phyloP scores from a whole-genome alignment of 148 eudicot genomes.

The Hydrangea macrophylla region DNA sequence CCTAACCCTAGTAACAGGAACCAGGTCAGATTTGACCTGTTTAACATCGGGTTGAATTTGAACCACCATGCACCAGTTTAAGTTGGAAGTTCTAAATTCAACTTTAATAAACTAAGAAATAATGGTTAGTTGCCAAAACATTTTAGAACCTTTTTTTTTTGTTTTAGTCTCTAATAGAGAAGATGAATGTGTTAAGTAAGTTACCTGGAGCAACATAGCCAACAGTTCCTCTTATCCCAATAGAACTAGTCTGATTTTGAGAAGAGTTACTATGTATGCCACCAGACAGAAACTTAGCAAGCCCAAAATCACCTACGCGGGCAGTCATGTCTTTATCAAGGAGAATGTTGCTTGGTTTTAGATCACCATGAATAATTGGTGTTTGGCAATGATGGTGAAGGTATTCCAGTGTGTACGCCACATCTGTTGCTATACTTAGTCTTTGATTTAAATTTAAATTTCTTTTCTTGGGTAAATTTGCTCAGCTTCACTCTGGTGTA shows the following conservation, averaged over 20 bases:
- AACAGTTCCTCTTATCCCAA: too few relatives aligned
- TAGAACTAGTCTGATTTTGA: slow-evolving; percentile 6
- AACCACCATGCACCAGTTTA: too few relatives aligned
- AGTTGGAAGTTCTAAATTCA: background rate
- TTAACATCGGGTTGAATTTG: too few relatives aligned
- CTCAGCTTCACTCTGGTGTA: background rate
- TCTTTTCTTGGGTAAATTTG: background rate
- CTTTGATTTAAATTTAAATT: slow-evolving; percentile 11
- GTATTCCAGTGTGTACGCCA: slow-evolving; percentile 13
- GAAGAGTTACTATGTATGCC: background rate
- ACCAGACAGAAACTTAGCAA: slow-evolving; percentile 1
- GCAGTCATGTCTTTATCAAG: slow-evolving; percentile 11
- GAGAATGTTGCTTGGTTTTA: too few relatives aligned
- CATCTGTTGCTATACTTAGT: slow-evolving; percentile 2
- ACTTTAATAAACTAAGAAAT: too few relatives aligned
- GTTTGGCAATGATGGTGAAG: slow-evolving; percentile 13
- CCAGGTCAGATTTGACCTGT: too few relatives aligned
- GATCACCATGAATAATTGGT: slow-evolving; percentile 14
- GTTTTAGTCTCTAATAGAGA: too few relatives aligned
- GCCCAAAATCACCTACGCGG: slow-evolving; percentile 15
- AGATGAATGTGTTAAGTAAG: too few relatives aligned
- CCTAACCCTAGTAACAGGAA: too few relatives aligned
- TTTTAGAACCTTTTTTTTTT: too few relatives aligned
- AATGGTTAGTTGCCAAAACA: too few relatives aligned
- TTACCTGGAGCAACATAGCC: slow-evolving; percentile 17